phyloP scores from a whole-genome alignment of 441 rosid genomes.

The Syzygium malaccense region DNA sequence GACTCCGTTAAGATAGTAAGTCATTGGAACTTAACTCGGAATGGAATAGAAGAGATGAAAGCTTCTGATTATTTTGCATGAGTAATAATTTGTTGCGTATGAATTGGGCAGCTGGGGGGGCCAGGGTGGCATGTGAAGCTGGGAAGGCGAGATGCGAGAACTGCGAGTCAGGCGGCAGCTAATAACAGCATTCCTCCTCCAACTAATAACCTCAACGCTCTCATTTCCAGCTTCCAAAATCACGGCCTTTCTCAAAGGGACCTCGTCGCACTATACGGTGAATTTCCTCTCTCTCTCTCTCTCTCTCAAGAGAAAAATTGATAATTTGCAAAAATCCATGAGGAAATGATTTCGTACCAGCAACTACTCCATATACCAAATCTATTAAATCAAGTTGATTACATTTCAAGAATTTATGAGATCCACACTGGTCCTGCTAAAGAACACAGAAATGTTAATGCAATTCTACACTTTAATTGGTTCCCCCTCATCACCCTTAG shows the following conservation, averaged over 20 bases:
- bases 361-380: background rate
- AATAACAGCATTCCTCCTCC: background rate
- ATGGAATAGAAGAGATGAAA: background rate
- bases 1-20: background rate
- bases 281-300: background rate
- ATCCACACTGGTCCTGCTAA: background rate
- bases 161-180: background rate
- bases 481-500: background rate
- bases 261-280: conserved; percentile 59
- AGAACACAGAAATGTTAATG: background rate
- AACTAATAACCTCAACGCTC: background rate
- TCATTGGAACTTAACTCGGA: background rate
- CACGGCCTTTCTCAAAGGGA: conserved; percentile 43
- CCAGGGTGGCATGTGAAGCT: background rate
- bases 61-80: background rate
- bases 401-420: background rate
- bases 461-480: background rate
- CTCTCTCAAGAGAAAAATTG: background rate
- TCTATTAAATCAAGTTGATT: background rate
- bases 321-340: background rate
- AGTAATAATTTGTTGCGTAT: background rate
- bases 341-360: background rate
- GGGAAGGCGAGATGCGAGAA: background rate
- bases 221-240: background rate
- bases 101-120: background rate